Percentiles rank a stretch among this genome's conserved stretches.
Conservation (phyloP, 768 basidiomycete genomes). For the Plicaturopsis crispa region DNA sequence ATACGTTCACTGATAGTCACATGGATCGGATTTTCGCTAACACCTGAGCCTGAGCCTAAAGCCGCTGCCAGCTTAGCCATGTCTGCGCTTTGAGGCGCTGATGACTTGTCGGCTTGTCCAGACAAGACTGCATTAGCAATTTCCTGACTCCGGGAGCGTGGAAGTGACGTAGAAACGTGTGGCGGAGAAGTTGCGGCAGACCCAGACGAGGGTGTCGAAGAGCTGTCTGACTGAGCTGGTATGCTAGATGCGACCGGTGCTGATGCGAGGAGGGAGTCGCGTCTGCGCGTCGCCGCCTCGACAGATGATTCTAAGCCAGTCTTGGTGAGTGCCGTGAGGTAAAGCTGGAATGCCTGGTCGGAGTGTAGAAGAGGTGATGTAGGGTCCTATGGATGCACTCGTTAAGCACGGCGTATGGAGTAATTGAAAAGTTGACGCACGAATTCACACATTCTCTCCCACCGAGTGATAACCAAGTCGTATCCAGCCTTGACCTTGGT, state of each 20-base stretch:
- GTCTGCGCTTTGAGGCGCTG: constrained; percentile 21
- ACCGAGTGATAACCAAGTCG: constrained; percentile 66
- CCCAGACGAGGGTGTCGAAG: constrained; percentile 11
- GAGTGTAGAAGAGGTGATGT: constrained; percentile 64
- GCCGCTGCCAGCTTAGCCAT: constrained; percentile 35
- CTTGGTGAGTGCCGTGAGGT: constrained; percentile 60
- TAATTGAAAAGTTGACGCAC: constrained; percentile 35
- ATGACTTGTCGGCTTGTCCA: constrained; percentile 13
- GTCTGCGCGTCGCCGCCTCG: constrained; percentile 55
- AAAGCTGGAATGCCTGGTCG: constrained; percentile 68
- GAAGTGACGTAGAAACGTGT: too few species aligned
- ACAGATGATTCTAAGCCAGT: constrained; percentile 50
- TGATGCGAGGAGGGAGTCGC: constrained; percentile 53
- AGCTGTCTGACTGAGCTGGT: constrained; percentile 9
- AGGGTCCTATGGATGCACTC: constrained; percentile 40
- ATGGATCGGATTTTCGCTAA: constrained; percentile 56
- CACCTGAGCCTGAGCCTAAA: constrained; percentile 33
- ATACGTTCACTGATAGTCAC: constrained; percentile 79
- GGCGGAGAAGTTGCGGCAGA: constrained; percentile 5
- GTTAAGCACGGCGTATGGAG: constrained; percentile 6
- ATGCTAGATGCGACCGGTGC: constrained; percentile 15
- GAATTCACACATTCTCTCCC: constrained; percentile 81
- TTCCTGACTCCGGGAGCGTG: constrained; percentile 33
- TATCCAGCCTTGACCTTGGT: constrained; percentile 63
- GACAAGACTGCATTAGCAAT: constrained; percentile 35